Percentiles rank a stretch among this genome's conserved stretches.
Conservation (phyloP, 148 eudicot species). For the Cornus controversa region DNA sequence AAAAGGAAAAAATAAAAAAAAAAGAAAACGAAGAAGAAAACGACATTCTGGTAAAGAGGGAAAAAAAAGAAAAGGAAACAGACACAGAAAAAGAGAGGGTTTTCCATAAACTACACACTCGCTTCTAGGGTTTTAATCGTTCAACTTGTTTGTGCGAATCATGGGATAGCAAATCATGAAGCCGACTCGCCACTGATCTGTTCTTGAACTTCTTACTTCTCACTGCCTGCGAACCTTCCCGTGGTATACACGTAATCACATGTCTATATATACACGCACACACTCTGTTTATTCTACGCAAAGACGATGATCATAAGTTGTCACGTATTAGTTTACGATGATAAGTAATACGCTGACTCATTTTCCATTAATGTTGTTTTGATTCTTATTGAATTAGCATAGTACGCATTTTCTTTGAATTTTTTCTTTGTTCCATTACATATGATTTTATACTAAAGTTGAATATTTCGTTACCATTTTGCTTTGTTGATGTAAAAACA, state of each 20-base stretch:
- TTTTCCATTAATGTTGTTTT: background rate
- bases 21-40: background rate
- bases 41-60: no score
- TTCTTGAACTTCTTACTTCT: background rate
- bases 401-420: background rate
- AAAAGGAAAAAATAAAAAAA: no score
- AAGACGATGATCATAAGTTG: conserved; percentile 5
- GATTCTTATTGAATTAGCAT: background rate
- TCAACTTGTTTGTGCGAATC: background rate
- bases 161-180: background rate
- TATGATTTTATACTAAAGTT: background rate
- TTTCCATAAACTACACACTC: background rate
- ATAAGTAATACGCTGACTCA: background rate
- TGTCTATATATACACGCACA: no score
- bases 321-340: background rate
- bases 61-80: background rate
- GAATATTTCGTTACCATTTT: conserved; percentile 2
- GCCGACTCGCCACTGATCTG: conserved; percentile 4
- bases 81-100: background rate
- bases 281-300: background rate
- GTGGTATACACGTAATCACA: background rate
- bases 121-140: conserved; percentile 10
- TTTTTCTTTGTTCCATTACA: background rate
- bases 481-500: background rate
- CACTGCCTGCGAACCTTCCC: background rate